Base-by-base conservation (phyloP, 2,329 filamentous ascomycete species). In the Ophiocordyceps camponoti-leonardi region DNA sequence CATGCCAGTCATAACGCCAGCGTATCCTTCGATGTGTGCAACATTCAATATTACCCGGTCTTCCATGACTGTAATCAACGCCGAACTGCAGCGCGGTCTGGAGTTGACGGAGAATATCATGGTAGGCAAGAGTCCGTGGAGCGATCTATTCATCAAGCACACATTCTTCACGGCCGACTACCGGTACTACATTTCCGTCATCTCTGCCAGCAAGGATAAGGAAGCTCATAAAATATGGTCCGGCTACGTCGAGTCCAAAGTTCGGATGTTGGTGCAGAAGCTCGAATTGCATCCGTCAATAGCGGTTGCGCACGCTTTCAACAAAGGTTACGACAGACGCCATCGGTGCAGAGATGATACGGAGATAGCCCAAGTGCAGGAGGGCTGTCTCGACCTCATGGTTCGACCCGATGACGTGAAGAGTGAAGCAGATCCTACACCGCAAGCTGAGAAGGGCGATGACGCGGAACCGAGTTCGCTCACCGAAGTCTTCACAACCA, bases 1-100 rank as follows among this genome's bases (percentile, higher is more conserved):
- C 45, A 98, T 98, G 92, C 92, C 92, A 26, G 86, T 98, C 62
- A 96, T 98, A 57, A 98, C 92, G 1, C 92, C 92, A 1, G 88
- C 92, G 1, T 96, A 95, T 60, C 92, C 92, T 3, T 93, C 87
- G 44, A 96, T 95, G 88, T 96, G 92, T 61, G 83, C 92, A 2
- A 96, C 92, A 0, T 92, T 94, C 67, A 96, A 94, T 56, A 81
- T 98, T 49, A 88, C 84, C 3, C 71, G 77, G 51, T 96, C 90
- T 1, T 93, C 87, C 2, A 86, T 87, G 67, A 69, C 75, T 7
- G 78, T 95, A 44, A 87, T 98, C 56, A 76, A 86, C 52, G 74
- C 80, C 42, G 92, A 98, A 59, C 75, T 96, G 19, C 72, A 81
- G 50, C 78, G 85, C 35, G 92, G 81, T 6, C 76, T 81, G 44